Evolutionary conservation across 2,329 filamentous ascomycete species (phyloP).

Genomic region (Colletotrichum sp.): DNA sequence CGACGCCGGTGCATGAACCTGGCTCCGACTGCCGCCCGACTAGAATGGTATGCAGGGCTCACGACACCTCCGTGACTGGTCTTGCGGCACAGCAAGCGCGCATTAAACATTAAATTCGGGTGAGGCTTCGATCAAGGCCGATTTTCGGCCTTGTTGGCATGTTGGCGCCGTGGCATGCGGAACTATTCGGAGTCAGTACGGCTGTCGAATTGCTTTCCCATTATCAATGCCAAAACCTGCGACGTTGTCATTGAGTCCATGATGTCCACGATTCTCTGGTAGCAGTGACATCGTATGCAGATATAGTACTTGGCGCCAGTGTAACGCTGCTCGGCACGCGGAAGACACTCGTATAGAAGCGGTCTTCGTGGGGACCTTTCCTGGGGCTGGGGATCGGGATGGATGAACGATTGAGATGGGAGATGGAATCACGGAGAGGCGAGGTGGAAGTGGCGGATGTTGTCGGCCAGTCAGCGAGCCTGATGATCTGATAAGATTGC

Average conservation of each 20-base stretch:
- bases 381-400: neutral
- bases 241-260: neutral
- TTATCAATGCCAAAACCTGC: neutral
- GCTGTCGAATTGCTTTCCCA: fast-evolving
- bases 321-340: neutral
- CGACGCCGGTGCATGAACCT: neutral
- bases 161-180: neutral
- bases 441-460: neutral
- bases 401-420: neutral
- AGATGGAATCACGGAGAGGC: too few species aligned
- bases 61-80: neutral
- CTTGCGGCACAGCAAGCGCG: neutral
- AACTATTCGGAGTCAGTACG: neutral
- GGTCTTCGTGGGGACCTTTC: neutral
- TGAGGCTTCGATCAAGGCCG: neutral
- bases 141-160: neutral
- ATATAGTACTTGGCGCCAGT: neutral
- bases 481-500: slow-evolving; percentile 23
- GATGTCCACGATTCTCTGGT: neutral
- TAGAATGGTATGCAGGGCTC: neutral
- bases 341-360: neutral
- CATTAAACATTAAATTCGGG: fast-evolving
- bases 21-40: neutral
- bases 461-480: neutral
- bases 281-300: neutral